Evolutionary conservation across 208 protist species (phyloP), one percentile per base, ranked within the genome.

Genomic region (Crithidia sp.): DNA sequence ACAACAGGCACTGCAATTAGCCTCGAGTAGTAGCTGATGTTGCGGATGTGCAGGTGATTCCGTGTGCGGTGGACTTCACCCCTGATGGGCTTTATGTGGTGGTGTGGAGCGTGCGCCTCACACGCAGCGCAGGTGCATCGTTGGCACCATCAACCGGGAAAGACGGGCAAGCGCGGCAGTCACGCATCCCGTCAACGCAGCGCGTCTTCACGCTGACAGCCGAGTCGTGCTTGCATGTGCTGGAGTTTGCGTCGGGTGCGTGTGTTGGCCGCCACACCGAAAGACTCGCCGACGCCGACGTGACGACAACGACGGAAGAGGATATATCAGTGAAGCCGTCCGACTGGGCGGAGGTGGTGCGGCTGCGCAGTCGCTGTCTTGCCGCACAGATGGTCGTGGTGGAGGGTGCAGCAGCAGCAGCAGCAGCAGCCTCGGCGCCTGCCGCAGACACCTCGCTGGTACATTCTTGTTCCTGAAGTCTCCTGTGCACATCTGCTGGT

Each of bases 71-170:
- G n/a, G 56, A 65, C 1, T 83, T 89, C 57, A 79, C 77, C 6
- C 39, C 88, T 14, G 79, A 79, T 36, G 83, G 79, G 36, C 63
- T 65, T 40, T 84, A 86, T 63, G 87, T 91, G 55, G 74, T 79
- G 17, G 70, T 93, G 16, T 74, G 70, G 58, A 89, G 88, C 58
- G 41, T 55, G 9, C 77, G 82, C 40, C 12, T 79, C 45, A 37
- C 58, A 3, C 79, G 74, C 2, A 41, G n/a, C 0, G 19, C 54
- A n/a, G 49, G 5, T n/a, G 16, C 37, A 54, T 45, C 67, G 6
- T 3, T 47, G 16, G 19, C 64, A 16, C 16, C 49, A 12, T 58
- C 50, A 49, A 13, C 45, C 7, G 45, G 9, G 66, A 5, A 6
- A n/a, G 14, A 41, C 40, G 53, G 53, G 40, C 28, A 39, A 12